These are phyloP conservation scores for Syzygium oleosum DNA, from an alignment of 345 rosid genomes.

Conservation along the genomic window DNA sequence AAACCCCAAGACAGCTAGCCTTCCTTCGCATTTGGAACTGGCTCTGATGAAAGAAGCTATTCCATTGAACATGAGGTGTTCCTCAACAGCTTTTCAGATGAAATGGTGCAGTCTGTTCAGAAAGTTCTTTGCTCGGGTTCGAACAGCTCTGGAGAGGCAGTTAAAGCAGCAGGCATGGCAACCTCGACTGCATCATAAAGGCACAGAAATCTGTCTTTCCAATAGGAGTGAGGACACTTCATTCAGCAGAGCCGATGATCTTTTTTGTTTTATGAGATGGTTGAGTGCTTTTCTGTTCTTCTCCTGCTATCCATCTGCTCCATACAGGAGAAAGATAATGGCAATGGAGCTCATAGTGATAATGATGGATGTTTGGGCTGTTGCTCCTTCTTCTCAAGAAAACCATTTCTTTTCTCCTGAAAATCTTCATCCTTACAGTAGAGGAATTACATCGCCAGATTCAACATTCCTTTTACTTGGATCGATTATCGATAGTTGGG, in stretches of 20 bases:
- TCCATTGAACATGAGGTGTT: constrained; percentile 94
- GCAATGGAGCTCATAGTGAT: constrained; percentile 80
- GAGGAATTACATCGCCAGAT: constrained; percentile 61
- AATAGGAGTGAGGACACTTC: constrained; percentile 23
- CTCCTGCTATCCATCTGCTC: constrained; percentile 95
- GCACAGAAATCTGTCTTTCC: constrained; percentile 9
- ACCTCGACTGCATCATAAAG: constrained; percentile 24
- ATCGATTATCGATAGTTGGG: constrained; percentile 97
- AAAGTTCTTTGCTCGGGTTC: constrained; percentile 84
- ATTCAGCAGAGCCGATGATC: constrained; percentile 49
- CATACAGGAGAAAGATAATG: constrained; percentile 93
- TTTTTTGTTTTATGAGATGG: constrained; percentile 88
- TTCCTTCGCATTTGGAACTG: constrained; percentile 84
- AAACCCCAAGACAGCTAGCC: constrained; percentile 80
- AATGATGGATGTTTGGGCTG: constrained; percentile 81
- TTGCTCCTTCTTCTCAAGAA: constrained; percentile 39
- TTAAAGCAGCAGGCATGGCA: constrained; percentile 65
- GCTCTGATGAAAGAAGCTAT: constrained; percentile 66
- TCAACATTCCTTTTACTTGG: constrained; percentile 74
- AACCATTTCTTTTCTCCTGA: constrained; percentile 21
- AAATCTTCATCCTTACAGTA: constrained; percentile 53
- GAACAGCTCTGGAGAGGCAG: constrained; percentile 88
- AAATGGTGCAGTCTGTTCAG: constrained; percentile 92
- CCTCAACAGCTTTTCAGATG: constrained; percentile 95
- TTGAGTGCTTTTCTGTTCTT: constrained; percentile 67